Percentiles rank a stretch among this genome's conserved stretches.
Evolutionary conservation across 176 grass and related monocot species (phyloP).

Genomic region (Hyparrhenia diplandra): DNA sequence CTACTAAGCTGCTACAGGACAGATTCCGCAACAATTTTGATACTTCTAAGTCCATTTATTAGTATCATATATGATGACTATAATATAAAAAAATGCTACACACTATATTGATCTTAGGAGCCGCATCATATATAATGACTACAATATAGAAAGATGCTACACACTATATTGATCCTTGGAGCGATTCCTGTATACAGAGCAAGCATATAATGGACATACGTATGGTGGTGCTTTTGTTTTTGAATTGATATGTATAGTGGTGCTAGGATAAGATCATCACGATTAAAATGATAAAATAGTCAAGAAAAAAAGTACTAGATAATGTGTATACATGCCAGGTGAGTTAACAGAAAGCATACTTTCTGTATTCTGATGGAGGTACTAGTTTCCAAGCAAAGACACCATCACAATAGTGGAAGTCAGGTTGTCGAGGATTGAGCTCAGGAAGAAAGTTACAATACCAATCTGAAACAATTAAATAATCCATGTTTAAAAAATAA

Average conservation of each 20-base stretch:
- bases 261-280: background rate
- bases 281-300: background rate
- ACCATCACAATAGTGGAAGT: constrained; percentile 99
- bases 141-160: background rate
- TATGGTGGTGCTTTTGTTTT: background rate
- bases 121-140: background rate
- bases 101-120: background rate
- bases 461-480: constrained; percentile 65
- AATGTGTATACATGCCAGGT: constrained; percentile 5
- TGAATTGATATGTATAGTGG: too few relatives aligned
- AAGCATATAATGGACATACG: background rate
- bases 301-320: background rate
- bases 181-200: background rate
- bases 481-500: constrained; percentile 6
- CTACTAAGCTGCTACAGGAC: background rate
- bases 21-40: background rate
- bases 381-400: constrained; percentile 88
- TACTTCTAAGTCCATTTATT: background rate
- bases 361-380: constrained; percentile 84
- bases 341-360: constrained; percentile 57
- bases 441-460: constrained; percentile 95
- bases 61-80: background rate
- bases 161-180: background rate
- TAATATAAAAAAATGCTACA: background rate
- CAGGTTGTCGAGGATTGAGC: constrained; percentile 85